Conservation (phyloP, 352 stramenopile species). For the Plasmopara muralis region DNA sequence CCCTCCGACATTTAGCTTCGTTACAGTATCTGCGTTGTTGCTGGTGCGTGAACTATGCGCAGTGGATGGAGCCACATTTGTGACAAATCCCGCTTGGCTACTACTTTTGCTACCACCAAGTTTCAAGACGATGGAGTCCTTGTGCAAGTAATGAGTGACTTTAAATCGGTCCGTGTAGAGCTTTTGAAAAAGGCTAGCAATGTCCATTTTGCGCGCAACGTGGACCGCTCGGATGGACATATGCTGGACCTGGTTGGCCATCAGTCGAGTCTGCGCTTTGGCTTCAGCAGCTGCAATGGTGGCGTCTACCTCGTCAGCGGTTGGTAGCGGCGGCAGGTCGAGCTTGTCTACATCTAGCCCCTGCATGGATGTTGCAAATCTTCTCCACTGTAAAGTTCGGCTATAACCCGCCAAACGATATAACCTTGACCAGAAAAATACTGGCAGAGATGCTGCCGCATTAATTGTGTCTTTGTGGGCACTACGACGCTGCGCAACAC, state of each 20-base stretch:
- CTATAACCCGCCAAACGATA: slow-evolving; percentile 18
- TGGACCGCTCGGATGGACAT: slow-evolving; percentile 81
- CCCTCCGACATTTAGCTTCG: slow-evolving; percentile 34
- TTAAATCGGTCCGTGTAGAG: slow-evolving; percentile 83
- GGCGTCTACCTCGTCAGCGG: slow-evolving; percentile 53
- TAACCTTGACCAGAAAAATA: slow-evolving; percentile 5
- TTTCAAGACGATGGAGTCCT: slow-evolving; percentile 73
- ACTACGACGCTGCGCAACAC: slow-evolving; percentile 21
- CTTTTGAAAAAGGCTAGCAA: slow-evolving; percentile 79
- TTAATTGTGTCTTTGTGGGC: slow-evolving; percentile 3
- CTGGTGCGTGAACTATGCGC: slow-evolving; percentile 7
- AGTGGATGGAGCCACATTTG: slow-evolving; percentile 20
- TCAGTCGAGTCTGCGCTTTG: slow-evolving; percentile 32
- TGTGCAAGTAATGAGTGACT: slow-evolving; percentile 71
- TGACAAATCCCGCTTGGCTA: slow-evolving; percentile 28
- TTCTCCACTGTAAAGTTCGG: slow-evolving; percentile 6
- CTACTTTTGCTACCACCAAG: slow-evolving; percentile 42
- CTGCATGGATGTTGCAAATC: slow-evolving; percentile 16
- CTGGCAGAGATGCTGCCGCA: slow-evolving; percentile 6
- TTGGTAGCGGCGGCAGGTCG: slow-evolving; percentile 45
- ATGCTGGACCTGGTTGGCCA: slow-evolving; percentile 55
- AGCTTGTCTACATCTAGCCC: slow-evolving; percentile 24
- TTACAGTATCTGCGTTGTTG: slow-evolving; percentile 28
- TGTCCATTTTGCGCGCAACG: slow-evolving; percentile 82
- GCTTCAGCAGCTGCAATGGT: slow-evolving; percentile 62